Evolutionary conservation across 2,329 filamentous ascomycete species (phyloP).

Genomic region (Xylariomycetidae sp.): DNA sequence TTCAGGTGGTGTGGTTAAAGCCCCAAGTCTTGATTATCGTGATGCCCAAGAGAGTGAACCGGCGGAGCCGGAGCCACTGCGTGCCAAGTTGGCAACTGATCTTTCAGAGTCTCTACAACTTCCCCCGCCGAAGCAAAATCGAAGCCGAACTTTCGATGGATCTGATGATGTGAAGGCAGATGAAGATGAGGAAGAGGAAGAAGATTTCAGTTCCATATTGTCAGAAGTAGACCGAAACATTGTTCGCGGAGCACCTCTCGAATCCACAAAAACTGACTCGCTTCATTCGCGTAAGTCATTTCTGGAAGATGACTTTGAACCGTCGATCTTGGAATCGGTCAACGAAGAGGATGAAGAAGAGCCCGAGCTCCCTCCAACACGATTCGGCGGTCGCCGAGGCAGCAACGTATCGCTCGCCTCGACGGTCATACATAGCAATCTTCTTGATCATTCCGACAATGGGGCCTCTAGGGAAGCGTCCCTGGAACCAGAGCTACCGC

Average conservation of each 20-base stretch:
- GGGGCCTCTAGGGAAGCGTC: slow-evolving; percentile 35
- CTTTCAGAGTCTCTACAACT: too few species aligned
- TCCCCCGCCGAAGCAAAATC: slow-evolving; percentile 4
- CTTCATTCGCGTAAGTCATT: slow-evolving; percentile 8
- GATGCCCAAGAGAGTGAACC: slow-evolving; percentile 8
- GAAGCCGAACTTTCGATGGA: slow-evolving; percentile 12
- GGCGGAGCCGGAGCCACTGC: too few species aligned
- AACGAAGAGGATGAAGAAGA: slow-evolving; percentile 29
- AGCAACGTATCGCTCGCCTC: slow-evolving; percentile 30
- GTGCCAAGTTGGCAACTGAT: too few species aligned
- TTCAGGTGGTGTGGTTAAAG: slow-evolving; percentile 7
- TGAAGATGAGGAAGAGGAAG: slow-evolving; percentile 1
- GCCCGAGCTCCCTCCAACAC: slow-evolving; percentile 23
- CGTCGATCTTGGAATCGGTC: slow-evolving; percentile 26
- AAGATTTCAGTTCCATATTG: slow-evolving; percentile 10
- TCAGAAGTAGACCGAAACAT: slow-evolving; percentile 24
- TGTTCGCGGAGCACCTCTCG: slow-evolving; percentile 17
- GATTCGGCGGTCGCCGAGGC: slow-evolving; percentile 15
- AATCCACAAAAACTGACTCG: slow-evolving; percentile 10
- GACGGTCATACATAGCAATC: slow-evolving; percentile 34
- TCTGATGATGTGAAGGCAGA: slow-evolving; percentile 11
- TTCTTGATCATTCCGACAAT: slow-evolving; percentile 38
- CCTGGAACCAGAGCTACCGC: slow-evolving; percentile 37
- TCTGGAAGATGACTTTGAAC: slow-evolving; percentile 23
- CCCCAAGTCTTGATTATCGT: slow-evolving; percentile 12